Evolutionary conservation across 2,329 filamentous ascomycete species (phyloP), one percentile per base, ranked within the genome.

Genomic region (Ambrosiella xylebori): DNA sequence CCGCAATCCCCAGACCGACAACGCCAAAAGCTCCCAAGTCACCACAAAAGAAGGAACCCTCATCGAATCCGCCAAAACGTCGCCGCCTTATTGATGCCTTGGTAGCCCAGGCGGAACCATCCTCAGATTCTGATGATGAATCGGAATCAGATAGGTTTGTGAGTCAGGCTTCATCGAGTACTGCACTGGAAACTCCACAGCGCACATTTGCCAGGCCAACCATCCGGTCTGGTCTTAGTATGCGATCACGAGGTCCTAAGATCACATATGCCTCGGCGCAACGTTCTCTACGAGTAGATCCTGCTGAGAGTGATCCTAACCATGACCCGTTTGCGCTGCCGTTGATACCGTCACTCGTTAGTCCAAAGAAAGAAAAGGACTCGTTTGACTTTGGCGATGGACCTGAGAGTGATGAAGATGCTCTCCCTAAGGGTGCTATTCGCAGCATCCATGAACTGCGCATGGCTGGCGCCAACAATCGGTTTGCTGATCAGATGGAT

Each of bases 381-480:
- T 59, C 59, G 5, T 61, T 59, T n/a, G 59, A 61, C 35, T 59
- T 59, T 35, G 57, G 41, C 27, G 59, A 59, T 45, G 59, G 54
- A 7, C 57, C 49, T 1, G 74, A 75, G 4, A 66, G 67, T 12
- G 70, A 73, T 1, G 69, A 72, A 19, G 71, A 72, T 13, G 63
- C 69, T 2, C 67, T 66, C 11, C 70, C 70, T 17, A 74, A 72
- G 51, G 73, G 74, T 15, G 76, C 76, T 36, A 79, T 84, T 52
- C 75, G 76, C 59, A 82, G 79, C 62, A 77, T 85, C 15, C 81
- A 85, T 64, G 82, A 85, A 65, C 68, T 85, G 47, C 74, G 80
- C 56, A 78, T 83, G 61, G 80, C 81, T 3, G 82, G 82, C 13
- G 81, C 80, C 19, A 84, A 84, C 64, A 82, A 79, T 63, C 76